Evolutionary conservation across 306 rosid genomes (phyloP).

Genomic region (Macrotyloma uniflorum): DNA sequence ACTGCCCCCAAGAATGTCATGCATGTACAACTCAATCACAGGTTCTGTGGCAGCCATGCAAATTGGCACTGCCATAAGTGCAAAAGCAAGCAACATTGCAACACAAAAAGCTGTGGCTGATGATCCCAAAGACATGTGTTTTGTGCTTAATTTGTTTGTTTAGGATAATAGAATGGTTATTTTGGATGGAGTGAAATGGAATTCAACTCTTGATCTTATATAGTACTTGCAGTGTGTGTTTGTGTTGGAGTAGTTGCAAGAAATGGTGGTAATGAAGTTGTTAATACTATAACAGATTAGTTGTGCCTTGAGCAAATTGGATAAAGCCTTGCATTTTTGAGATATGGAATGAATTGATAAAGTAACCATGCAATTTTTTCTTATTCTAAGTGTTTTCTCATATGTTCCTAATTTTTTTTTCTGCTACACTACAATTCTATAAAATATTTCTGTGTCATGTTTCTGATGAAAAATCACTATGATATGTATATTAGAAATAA

Average conservation of each 20-base stretch:
- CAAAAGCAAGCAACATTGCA: slow-evolving; percentile 37
- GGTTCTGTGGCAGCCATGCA: slow-evolving; percentile 53
- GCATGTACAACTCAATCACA: slow-evolving; percentile 78
- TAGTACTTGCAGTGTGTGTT: neutral
- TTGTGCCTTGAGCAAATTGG: slow-evolving; percentile 18
- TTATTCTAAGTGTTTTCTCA: neutral
- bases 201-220: slow-evolving; percentile 42
- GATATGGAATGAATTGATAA: neutral
- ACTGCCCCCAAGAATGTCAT: slow-evolving; percentile 83
- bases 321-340: neutral
- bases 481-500: too few species aligned
- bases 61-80: slow-evolving; percentile 34
- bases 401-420: neutral
- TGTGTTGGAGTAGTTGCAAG: slow-evolving; percentile 61
- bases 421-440: neutral
- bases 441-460: neutral
- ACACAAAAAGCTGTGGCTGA: slow-evolving; percentile 34
- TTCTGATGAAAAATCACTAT: neutral
- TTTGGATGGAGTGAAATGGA: slow-evolving; percentile 35
- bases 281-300: slow-evolving; percentile 22
- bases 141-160: slow-evolving; percentile 34
- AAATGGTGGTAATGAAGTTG: slow-evolving; percentile 53
- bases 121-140: slow-evolving; percentile 42
- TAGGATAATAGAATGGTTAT: neutral
- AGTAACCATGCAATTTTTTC: neutral